Conservation (phyloP, 306 rosid genomes). For the Quercus rubra region DNA sequence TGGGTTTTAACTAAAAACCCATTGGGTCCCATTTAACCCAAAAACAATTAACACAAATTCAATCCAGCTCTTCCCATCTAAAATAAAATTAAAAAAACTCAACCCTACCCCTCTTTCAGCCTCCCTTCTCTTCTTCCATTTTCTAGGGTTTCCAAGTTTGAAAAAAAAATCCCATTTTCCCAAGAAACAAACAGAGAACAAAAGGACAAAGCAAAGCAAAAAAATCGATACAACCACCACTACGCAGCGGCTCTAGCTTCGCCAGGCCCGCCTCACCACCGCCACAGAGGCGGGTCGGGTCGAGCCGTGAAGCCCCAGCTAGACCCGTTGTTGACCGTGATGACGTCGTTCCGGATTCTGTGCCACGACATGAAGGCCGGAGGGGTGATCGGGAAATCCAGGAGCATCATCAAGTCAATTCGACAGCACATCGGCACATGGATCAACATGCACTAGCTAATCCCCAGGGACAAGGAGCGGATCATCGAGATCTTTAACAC, state of each 20-base stretch:
- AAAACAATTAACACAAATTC: too few relatives aligned
- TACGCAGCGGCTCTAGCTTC: constrained; percentile 10
- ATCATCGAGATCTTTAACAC: too few relatives aligned
- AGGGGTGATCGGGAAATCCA: constrained; percentile 92
- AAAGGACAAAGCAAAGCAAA: neutral
- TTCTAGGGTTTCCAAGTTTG: constrained; percentile 39
- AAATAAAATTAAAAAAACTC: too few relatives aligned
- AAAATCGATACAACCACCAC: constrained; percentile 65
- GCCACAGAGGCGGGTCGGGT: constrained; percentile 48
- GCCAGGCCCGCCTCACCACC: constrained; percentile 22
- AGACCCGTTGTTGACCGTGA: constrained; percentile 49
- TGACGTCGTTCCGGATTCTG: constrained; percentile 74
- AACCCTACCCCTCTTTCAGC: too few relatives aligned
- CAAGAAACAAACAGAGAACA: constrained; percentile 11
- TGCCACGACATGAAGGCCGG: constrained; percentile 91
- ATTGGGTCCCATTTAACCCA: too few relatives aligned
- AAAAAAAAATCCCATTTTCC: constrained; percentile 3
- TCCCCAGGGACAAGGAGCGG: neutral
- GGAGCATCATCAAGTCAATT: constrained; percentile 84
- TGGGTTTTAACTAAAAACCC: too few relatives aligned
- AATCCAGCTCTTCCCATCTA: too few relatives aligned
- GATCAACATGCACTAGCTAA: constrained; percentile 94
- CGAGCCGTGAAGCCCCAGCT: constrained; percentile 49
- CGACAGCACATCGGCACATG: constrained; percentile 96
- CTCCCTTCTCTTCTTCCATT: neutral